Conservation (phyloP, 2,329 filamentous ascomycete genomes). For the Elsinoe perseae region DNA sequence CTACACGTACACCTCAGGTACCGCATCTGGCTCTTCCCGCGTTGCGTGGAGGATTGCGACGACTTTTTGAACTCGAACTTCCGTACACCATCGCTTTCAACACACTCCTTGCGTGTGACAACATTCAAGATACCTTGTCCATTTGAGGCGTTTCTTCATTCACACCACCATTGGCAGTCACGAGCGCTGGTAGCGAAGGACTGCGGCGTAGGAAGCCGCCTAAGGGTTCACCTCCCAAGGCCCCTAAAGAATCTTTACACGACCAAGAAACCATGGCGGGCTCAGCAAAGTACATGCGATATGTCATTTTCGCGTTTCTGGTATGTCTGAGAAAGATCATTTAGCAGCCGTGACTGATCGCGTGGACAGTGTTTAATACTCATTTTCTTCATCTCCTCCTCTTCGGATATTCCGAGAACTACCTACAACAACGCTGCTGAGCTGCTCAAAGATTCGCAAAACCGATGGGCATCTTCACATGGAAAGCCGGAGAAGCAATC, state of each 20-base stretch:
- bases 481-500: conserved; percentile 23
- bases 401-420: conserved; percentile 35
- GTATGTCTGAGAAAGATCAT: conserved; percentile 46
- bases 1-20: background rate
- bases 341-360: conserved; percentile 5
- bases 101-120: conserved; percentile 5
- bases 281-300: conserved; percentile 62
- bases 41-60: conserved; percentile 14
- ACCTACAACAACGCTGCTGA: conserved; percentile 29
- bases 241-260: background rate
- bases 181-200: conserved; percentile 12
- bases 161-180: conserved; percentile 7
- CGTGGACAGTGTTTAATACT: conserved; percentile 53
- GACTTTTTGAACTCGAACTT: conserved; percentile 4
- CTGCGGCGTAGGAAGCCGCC: conserved; percentile 15
- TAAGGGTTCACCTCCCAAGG: background rate
- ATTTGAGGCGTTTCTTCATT: background rate
- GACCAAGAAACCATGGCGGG: conserved; percentile 50
- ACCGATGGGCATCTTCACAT: conserved; percentile 21
- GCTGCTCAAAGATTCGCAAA: conserved; percentile 27
- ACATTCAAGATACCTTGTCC: background rate
- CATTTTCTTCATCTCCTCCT: conserved; percentile 74
- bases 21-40: background rate
- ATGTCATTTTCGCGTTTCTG: conserved; percentile 73
- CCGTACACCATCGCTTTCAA: background rate